Evolutionary conservation across 208 protist species (phyloP).

Genomic region (Leishmania turanica): DNA sequence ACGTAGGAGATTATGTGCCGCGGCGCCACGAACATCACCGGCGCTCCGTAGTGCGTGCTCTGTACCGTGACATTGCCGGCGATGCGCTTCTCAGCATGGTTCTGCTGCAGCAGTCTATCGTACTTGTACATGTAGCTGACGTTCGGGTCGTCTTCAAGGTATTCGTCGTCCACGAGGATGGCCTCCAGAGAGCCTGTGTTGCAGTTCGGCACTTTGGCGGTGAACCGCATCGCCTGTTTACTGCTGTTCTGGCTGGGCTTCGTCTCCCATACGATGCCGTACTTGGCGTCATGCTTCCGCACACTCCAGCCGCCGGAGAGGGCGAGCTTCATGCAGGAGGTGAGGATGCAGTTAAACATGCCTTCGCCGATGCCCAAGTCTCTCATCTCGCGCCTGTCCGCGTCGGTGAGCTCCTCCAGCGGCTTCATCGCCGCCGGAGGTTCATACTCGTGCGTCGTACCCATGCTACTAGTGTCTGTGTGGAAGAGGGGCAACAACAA

Average conservation of each 20-base stretch:
- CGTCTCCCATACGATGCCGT: conserved; percentile 24
- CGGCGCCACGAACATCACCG: conserved; percentile 29
- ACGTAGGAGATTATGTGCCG: conserved; percentile 41
- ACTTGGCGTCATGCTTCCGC: conserved; percentile 7
- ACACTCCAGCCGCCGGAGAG: conserved; percentile 25
- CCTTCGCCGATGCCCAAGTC: conserved; percentile 25
- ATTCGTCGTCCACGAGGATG: conserved; percentile 35
- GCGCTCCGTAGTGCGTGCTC: conserved; percentile 34
- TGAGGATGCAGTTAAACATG: conserved; percentile 20
- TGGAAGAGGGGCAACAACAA: not conserved
- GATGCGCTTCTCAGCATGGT: conserved; percentile 24
- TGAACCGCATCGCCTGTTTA: conserved; percentile 34
- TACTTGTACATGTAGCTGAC: conserved; percentile 39
- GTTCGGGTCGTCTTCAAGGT: conserved; percentile 34
- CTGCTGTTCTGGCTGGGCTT: conserved; percentile 25
- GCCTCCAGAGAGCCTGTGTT: conserved; percentile 39
- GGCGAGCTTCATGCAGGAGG: conserved; percentile 12
- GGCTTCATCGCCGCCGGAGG: conserved; percentile 18
- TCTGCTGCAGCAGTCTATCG: conserved; percentile 28
- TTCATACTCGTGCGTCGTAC: conserved; percentile 3
- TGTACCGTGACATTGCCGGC: conserved; percentile 37
- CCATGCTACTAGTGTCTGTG: conserved; percentile 1
- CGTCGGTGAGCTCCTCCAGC: conserved; percentile 20
- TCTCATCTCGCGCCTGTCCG: conserved; percentile 26
- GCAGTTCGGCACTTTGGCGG: conserved; percentile 35